Conservation (phyloP, 2,329 filamentous ascomycete species). For the Bipolaris victoriae region DNA sequence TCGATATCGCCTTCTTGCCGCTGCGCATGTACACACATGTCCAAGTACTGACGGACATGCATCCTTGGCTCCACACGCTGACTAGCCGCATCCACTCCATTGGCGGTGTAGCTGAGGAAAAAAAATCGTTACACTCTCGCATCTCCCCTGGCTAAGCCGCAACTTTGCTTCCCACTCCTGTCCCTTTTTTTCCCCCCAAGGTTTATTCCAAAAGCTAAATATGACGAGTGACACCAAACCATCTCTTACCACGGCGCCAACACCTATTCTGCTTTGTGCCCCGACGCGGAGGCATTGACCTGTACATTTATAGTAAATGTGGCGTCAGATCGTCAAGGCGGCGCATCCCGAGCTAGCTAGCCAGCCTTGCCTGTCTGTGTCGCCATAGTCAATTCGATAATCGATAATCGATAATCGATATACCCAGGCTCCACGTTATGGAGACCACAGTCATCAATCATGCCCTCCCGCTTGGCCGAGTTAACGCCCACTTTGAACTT, state of each 20-base stretch:
- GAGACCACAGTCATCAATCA: too few relatives aligned
- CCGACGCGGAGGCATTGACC: not conserved
- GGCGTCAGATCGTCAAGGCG: not conserved
- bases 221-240: not conserved
- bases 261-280: not conserved
- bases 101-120: not conserved
- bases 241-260: not conserved
- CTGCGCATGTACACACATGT: not conserved
- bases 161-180: not conserved
- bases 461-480: too few relatives aligned
- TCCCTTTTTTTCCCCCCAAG: not conserved
- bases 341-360: not conserved
- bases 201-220: not conserved
- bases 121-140: not conserved
- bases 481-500: too few relatives aligned
- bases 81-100: not conserved
- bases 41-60: not conserved
- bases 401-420: not conserved
- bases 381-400: not conserved
- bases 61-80: not conserved
- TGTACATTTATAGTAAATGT: not conserved
- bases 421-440: not conserved
- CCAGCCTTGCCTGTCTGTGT: not conserved
- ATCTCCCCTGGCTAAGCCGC: not conserved
- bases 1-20: not conserved